A percentile compares a stretch with the other conserved stretches of the same genome.
Conservation (phyloP, 176 grass and related monocot species). For the Tillandsia leiboldiana region DNA sequence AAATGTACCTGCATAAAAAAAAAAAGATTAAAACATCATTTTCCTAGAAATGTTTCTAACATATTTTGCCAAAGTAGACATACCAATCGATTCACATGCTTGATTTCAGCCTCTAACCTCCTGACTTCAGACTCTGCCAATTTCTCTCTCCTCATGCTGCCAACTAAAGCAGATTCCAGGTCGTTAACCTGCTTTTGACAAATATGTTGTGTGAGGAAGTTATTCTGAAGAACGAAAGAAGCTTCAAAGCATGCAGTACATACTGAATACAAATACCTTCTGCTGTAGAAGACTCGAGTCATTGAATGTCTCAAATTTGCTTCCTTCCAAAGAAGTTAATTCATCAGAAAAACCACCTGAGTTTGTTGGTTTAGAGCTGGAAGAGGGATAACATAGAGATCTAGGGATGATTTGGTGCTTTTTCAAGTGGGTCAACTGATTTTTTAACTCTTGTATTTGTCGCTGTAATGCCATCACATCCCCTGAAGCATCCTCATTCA, state of each 20-base stretch:
- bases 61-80: constrained; percentile 1
- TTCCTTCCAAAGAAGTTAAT: constrained; percentile 26
- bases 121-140: constrained; percentile 41
- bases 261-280: constrained; percentile 36
- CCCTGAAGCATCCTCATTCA: constrained; percentile 87
- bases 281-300: constrained; percentile 38
- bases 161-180: constrained; percentile 59
- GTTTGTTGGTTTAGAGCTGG: constrained; percentile 34
- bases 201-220: constrained; percentile 4
- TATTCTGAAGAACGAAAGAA: neutral
- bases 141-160: constrained; percentile 85
- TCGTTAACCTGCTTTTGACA: constrained; percentile 42
- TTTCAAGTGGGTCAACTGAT: constrained; percentile 54
- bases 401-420: constrained; percentile 41
- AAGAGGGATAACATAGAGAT: constrained; percentile 20
- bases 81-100: constrained; percentile 74
- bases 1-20: constrained; percentile 46
- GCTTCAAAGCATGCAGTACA: neutral
- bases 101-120: constrained; percentile 70
- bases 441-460: constrained; percentile 81
- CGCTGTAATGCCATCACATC: constrained; percentile 77
- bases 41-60: neutral
- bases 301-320: constrained; percentile 30
- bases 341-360: constrained; percentile 30
- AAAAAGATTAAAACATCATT: neutral